Evolutionary conservation across 441 rosid genomes (phyloP).

Genomic region (Dalechampia spathulata): DNA sequence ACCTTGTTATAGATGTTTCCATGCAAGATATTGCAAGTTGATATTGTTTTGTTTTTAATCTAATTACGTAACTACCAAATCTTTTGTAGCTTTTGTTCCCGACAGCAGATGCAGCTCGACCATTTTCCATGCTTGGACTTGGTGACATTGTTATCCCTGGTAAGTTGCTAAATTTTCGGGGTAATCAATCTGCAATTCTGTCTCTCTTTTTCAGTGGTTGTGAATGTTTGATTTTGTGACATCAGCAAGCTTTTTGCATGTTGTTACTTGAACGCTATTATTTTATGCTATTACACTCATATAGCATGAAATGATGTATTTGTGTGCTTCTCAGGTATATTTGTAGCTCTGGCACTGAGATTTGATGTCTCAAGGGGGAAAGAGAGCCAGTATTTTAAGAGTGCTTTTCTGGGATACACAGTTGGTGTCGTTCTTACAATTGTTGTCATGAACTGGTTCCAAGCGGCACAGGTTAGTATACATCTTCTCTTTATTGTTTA

Average conservation of each 20-base stretch:
- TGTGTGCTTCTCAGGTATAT: conserved; percentile 51
- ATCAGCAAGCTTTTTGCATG: background rate
- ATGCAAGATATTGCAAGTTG: background rate
- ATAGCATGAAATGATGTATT: background rate
- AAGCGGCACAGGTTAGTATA: conserved; percentile 81
- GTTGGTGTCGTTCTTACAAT: conserved; percentile 78
- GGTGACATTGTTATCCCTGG: conserved; percentile 99
- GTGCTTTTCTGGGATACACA: conserved; percentile 82
- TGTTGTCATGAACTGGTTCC: conserved; percentile 97
- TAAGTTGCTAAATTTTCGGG: conserved; percentile 14
- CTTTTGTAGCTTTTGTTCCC: conserved; percentile 84
- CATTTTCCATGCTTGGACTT: conserved; percentile 97
- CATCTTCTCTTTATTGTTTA: background rate
- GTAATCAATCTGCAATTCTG: background rate
- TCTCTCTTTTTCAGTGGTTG: no score
- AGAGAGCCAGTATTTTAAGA: conserved; percentile 77
- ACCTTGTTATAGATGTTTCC: no score
- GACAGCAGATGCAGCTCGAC: conserved; percentile 59
- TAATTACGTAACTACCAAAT: background rate
- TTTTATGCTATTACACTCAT: no score
- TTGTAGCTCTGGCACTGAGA: conserved; percentile 87
- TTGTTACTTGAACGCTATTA: no score
- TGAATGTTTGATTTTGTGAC: background rate
- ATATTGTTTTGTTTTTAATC: conserved; percentile 1
- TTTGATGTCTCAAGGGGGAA: conserved; percentile 91